These are phyloP conservation scores for Salix purpurea DNA, from an alignment of 345 rosid genomes.

Conservation along the genomic window DNA sequence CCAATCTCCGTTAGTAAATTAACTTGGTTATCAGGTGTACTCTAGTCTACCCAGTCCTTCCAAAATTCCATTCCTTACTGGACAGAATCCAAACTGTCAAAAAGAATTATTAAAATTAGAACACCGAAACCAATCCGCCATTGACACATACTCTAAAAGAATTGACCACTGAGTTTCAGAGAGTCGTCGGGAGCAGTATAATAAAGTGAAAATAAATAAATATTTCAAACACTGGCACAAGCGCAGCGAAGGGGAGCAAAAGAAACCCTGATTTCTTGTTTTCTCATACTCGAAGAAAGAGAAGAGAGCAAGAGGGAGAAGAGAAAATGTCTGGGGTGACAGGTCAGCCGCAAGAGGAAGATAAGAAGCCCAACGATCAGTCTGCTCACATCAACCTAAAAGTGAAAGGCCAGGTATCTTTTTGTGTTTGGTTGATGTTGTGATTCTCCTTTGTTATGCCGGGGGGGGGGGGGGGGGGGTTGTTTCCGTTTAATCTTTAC, in stretches of 20 bases:
- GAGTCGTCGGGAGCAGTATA: too few relatives aligned
- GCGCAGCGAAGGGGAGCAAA: too few relatives aligned
- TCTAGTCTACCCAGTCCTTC: not conserved
- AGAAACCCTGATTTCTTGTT: not conserved
- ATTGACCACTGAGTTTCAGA: not conserved
- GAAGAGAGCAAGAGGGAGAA: not conserved
- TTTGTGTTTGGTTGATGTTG: not conserved
- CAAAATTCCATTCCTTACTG: not conserved
- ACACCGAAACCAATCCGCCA: not conserved
- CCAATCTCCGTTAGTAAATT: not conserved
- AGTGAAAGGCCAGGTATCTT: slow-evolving; percentile 83
- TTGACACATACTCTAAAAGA: not conserved
- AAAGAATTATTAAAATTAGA: not conserved
- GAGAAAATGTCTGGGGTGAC: slow-evolving; percentile 30
- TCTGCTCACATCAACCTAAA: slow-evolving; percentile 77
- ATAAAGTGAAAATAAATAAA: not conserved
- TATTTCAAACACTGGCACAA: not conserved
- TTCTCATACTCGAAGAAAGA: not conserved
- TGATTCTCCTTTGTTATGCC: not conserved
- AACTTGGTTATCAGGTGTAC: too few relatives aligned
- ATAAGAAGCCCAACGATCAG: slow-evolving; percentile 74
- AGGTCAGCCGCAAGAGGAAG: slow-evolving; percentile 46
- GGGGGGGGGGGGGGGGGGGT: too few relatives aligned
- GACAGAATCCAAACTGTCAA: not conserved
- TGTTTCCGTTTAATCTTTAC: not conserved